These are phyloP conservation scores for Monoraphidium neglectum DNA, from an alignment of 139 green algal genomes.

Conservation along the genomic window DNA sequence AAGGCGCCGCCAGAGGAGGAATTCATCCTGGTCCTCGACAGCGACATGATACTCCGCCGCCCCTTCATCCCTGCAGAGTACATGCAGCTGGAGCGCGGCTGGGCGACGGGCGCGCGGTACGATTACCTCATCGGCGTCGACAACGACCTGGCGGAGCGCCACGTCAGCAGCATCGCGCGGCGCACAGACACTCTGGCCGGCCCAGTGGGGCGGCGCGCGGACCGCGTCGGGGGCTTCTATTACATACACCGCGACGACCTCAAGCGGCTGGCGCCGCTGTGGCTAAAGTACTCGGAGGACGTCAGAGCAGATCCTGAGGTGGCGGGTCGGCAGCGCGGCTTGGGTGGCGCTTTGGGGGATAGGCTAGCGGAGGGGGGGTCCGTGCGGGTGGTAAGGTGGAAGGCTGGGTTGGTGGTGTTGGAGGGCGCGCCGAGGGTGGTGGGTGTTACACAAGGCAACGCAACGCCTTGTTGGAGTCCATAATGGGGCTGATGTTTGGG, in stretches of 20 bases:
- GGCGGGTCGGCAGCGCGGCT: too few species aligned
- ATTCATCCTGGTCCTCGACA: slow-evolving; percentile 56
- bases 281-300: slow-evolving; percentile 79
- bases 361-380: too few species aligned
- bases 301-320: slow-evolving; percentile 62
- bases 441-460: too few species aligned
- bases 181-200: slow-evolving; percentile 72
- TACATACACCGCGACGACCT: slow-evolving; percentile 82
- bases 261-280: slow-evolving; percentile 67
- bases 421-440: too few species aligned
- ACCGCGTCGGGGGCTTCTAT: slow-evolving; percentile 82
- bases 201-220: slow-evolving; percentile 32
- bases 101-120: slow-evolving; percentile 41
- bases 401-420: too few species aligned
- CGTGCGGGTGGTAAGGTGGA: too few species aligned
- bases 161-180: slow-evolving; percentile 63
- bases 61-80: slow-evolving; percentile 49
- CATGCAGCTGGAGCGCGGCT: slow-evolving; percentile 26
- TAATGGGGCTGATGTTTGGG: too few species aligned
- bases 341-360: too few species aligned
- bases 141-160: slow-evolving; percentile 69
- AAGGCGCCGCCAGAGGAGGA: slow-evolving; percentile 51
- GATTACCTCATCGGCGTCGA: slow-evolving; percentile 55
- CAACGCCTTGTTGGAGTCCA: too few species aligned
- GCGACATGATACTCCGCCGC: slow-evolving; percentile 51